Evolutionary conservation across 148 eudicot species (phyloP).

Genomic region (Euryodendron excelsum): DNA sequence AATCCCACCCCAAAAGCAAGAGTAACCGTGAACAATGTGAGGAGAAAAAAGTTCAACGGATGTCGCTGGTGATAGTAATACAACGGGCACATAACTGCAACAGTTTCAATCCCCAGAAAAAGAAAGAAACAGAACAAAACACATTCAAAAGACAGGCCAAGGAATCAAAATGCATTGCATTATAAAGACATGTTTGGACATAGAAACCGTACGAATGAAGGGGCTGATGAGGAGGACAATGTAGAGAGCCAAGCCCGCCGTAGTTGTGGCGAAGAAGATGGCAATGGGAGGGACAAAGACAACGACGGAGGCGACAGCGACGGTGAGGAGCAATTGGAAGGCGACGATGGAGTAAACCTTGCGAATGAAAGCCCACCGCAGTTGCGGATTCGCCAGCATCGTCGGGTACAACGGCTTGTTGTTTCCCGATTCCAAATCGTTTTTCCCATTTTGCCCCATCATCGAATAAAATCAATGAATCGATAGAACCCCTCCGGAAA

Average conservation of each 20-base stretch:
- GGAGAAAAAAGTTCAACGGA: conserved; percentile 48
- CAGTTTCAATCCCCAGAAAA: no score
- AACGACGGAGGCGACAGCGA: conserved; percentile 66
- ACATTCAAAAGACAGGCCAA: not conserved
- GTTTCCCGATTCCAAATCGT: conserved; percentile 47
- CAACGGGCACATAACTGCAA: conserved; percentile 50
- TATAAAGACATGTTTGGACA: not conserved
- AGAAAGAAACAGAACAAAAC: not conserved
- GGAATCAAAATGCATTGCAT: no score
- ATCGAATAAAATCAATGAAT: not conserved
- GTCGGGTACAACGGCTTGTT: conserved; percentile 48
- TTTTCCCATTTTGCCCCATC: conserved; percentile 29
- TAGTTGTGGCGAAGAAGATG: conserved; percentile 48
- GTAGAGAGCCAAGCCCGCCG: conserved; percentile 62
- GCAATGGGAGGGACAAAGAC: conserved; percentile 52
- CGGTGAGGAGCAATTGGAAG: conserved; percentile 61
- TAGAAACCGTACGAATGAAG: conserved; percentile 44
- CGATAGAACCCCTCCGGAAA: no score
- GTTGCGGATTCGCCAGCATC: conserved; percentile 51
- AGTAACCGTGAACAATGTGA: conserved; percentile 39
- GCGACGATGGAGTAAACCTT: conserved; percentile 71
- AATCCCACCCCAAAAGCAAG: conserved; percentile 48
- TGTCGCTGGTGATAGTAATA: conserved; percentile 39
- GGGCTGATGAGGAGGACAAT: conserved; percentile 62
- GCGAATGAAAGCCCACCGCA: conserved; percentile 70